phyloP scores from a whole-genome alignment of 148 eudicot species.

The Fallopia convolvulus region DNA sequence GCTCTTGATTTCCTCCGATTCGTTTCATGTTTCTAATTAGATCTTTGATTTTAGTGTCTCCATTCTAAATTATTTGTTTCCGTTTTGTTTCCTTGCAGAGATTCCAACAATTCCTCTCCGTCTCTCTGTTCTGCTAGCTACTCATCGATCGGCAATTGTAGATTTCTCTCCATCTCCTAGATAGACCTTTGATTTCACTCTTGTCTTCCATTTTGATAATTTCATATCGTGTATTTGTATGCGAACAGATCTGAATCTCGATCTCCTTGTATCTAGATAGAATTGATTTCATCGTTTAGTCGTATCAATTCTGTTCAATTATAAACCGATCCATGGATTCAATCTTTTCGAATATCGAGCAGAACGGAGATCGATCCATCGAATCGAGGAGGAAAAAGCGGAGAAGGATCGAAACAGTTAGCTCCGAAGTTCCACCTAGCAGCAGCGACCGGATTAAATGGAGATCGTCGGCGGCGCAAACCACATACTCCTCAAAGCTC shows the following conservation, averaged over 20 bases:
- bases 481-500: constrained; percentile 37
- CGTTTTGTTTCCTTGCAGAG: background rate
- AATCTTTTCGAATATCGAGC: constrained; percentile 20
- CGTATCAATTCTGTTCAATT: background rate
- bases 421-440: background rate
- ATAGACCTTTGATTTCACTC: background rate
- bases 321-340: constrained; percentile 8
- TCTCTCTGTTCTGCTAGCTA: too few relatives aligned
- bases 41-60: background rate
- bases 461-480: constrained; percentile 31
- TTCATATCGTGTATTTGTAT: background rate
- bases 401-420: constrained; percentile 19
- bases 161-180: background rate
- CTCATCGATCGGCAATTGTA: background rate
- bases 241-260: background rate
- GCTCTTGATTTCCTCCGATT: background rate
- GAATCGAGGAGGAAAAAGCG: constrained; percentile 27
- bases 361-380: background rate
- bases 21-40: background rate
- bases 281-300: background rate
- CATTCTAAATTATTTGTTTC: background rate
- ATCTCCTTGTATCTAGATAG: background rate
- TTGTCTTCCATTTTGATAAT: background rate
- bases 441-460: constrained; percentile 18
- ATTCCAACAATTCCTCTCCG: too few relatives aligned